phyloP scores from a whole-genome alignment of 108 stramenopile species.

The Phaeodactylum tricornutum region DNA sequence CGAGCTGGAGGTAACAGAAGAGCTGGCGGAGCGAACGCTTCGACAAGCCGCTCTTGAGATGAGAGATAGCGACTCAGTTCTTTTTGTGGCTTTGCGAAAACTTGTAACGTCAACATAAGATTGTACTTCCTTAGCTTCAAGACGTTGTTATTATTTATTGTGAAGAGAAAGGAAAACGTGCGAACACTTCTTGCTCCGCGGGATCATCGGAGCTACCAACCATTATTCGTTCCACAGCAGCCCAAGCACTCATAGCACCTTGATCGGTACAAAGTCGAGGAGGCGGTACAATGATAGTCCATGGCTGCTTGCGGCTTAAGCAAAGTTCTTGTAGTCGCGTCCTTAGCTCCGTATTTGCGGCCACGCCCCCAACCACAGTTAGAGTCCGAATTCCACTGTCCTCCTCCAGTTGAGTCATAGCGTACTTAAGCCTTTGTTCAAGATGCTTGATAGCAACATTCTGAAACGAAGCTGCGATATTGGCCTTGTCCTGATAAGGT shows the following conservation, averaged over 20 bases:
- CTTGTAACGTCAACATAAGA: constrained; percentile 37
- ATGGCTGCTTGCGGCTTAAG: constrained; percentile 23
- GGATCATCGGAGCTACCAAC: constrained; percentile 77
- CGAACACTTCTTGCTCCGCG: constrained; percentile 64
- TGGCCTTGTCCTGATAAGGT: constrained; percentile 52
- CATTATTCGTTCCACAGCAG: constrained; percentile 80
- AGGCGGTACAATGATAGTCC: constrained; percentile 86
- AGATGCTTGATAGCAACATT: constrained; percentile 87
- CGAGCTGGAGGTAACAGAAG: constrained; percentile 65
- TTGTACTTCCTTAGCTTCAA: constrained; percentile 2
- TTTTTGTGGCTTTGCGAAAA: constrained; percentile 50
- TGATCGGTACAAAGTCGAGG: constrained; percentile 95
- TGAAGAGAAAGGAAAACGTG: constrained; percentile 88
- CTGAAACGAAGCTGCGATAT: constrained; percentile 92
- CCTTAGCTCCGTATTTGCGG: constrained; percentile 88
- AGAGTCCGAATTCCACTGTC: constrained; percentile 61
- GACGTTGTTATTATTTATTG: not conserved
- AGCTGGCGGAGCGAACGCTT: constrained; percentile 40
- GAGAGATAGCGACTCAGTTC: constrained; percentile 21
- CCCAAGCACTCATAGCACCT: constrained; percentile 94
- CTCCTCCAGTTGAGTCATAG: constrained; percentile 53
- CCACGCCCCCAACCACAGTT: constrained; percentile 96
- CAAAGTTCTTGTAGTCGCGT: constrained; percentile 53
- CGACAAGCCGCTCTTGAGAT: constrained; percentile 33
- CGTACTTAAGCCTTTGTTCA: constrained; percentile 74